Conservation (phyloP, 2,329 filamentous ascomycete genomes). For the Aureobasidium vineae region DNA sequence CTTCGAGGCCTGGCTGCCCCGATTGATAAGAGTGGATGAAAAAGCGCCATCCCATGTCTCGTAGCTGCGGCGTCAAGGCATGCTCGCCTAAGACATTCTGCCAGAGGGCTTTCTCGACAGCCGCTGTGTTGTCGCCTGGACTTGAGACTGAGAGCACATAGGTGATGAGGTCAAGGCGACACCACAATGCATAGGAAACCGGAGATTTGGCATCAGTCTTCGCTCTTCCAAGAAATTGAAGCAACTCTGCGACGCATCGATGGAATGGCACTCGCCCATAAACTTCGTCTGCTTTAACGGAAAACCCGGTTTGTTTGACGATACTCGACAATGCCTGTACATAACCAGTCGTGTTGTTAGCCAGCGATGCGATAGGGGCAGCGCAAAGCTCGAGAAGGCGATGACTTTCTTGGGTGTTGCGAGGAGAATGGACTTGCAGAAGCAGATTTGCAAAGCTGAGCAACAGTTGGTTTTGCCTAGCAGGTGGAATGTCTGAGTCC, state of each 20-base stretch:
- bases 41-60: constrained; percentile 67
- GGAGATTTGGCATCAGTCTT: constrained; percentile 29
- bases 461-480: neutral
- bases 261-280: neutral
- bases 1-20: constrained; percentile 20
- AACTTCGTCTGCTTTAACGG: neutral
- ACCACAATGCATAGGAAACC: neutral
- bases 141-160: neutral
- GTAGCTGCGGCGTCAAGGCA: constrained; percentile 59
- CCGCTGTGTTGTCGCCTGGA: neutral
- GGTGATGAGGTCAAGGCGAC: neutral
- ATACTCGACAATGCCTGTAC: constrained; percentile 3
- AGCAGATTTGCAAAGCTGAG: neutral
- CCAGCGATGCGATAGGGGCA: neutral
- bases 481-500: neutral
- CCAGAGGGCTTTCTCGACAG: constrained; percentile 65
- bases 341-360: neutral
- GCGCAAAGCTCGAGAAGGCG: constrained; percentile 2
- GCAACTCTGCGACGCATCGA: constrained; percentile 42
- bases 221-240: constrained; percentile 36
- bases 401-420: neutral
- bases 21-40: constrained; percentile 53
- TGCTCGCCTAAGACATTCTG: constrained; percentile 65
- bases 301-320: neutral
- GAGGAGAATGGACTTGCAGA: neutral